Evolutionary conservation across 306 rosid species (phyloP), one percentile per base, ranked within the genome.

Genomic region (Cucumis hystrix): DNA sequence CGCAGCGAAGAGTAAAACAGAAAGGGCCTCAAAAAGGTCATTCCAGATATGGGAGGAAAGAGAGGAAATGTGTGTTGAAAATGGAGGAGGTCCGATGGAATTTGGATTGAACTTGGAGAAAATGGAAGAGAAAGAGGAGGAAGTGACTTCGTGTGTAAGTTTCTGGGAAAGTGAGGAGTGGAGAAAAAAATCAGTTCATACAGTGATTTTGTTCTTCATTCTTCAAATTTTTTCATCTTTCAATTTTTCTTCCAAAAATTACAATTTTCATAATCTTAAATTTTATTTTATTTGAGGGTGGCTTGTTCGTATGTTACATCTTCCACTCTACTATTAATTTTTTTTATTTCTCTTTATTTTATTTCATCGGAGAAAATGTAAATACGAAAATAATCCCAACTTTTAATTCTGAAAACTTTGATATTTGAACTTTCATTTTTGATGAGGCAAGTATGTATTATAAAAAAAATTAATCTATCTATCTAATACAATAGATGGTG

Each of bases 11-110:
- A 66, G 83, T 78, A 81, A 87, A 89, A 33, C 25, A 82, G 90
- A 70, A 87, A 89, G 17, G 91, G 91, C 89, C 87, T 89, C 86
- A 90, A 74, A 87, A 91, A 88, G 75, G 92, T 90, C 96, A 91
- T 89, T 17, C 35, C 12, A 1, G 28, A 47, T 2, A 47, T 47
- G 6, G 8, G 3, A 10, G 49, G 10, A 43, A 43, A 43, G 49
- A 43, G 11, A 10, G 8, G 49, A 40, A 61, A 74, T 8, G 6
- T 39, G 20, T 74, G 25, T 14, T 5, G 23, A 62, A 41, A 14
- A 13, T n/a, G 18, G 14, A 47, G 75, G 18, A 47, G 75, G 18
- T 69, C 18, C 25, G 13, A 21, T 45, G 58, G 39, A 28, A 20
- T 20, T 23, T 10, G 33, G 30, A 21, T 58, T 4, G 63, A n/a